Evolutionary conservation across 805 yeast species (phyloP).

Genomic region (Kodamaea restingae): DNA sequence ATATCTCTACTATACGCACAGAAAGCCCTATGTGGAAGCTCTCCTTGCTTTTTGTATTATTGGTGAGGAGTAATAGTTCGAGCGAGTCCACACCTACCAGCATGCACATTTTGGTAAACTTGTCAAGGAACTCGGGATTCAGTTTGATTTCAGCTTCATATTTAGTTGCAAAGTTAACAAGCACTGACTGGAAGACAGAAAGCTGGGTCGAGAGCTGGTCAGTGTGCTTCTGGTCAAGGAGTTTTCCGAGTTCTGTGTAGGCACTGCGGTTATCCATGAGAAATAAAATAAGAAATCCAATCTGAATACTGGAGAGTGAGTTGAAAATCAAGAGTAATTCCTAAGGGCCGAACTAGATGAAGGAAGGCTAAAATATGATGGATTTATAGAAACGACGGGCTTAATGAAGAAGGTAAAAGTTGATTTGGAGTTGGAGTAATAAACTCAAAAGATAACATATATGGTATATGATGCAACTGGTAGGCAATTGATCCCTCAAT

Average conservation of each 20-base stretch:
- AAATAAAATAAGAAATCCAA: no score
- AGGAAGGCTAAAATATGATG: no score
- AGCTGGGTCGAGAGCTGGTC: constrained; percentile 67
- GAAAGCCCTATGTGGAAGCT: constrained; percentile 68
- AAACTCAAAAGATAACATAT: no score
- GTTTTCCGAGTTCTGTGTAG: constrained; percentile 49
- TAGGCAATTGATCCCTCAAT: no score
- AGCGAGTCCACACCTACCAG: constrained; percentile 85
- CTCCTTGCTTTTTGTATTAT: constrained; percentile 22
- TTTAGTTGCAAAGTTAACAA: constrained; percentile 68
- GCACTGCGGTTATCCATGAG: constrained; percentile 11
- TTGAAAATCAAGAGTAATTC: no score
- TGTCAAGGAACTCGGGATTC: constrained; percentile 61
- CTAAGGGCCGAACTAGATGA: no score
- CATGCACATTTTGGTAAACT: constrained; percentile 72
- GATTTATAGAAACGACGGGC: no score
- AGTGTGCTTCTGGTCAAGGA: constrained; percentile 50
- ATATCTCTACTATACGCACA: constrained; percentile 70
- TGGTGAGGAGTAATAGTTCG: constrained; percentile 25
- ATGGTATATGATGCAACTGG: no score
- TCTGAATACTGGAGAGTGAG: no score
- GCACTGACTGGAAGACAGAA: constrained; percentile 69
- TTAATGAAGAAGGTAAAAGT: no score
- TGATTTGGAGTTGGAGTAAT: no score
- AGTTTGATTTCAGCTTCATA: constrained; percentile 64